Evolutionary conservation across 2,329 filamentous ascomycete genomes (phyloP).

Genomic region (Xylaria arbuscula): DNA sequence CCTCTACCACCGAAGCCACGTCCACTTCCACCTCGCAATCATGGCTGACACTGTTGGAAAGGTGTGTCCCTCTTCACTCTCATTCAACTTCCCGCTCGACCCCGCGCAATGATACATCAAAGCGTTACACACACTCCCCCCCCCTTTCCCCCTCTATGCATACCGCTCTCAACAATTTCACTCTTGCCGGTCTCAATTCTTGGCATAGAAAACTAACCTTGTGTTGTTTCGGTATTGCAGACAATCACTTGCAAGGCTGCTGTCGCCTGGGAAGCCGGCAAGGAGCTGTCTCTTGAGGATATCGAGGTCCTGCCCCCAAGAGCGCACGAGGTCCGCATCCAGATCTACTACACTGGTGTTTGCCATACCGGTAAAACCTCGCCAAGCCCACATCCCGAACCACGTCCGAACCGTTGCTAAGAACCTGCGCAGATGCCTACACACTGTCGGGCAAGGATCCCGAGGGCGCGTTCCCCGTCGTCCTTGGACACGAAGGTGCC

Average conservation of each 20-base stretch:
- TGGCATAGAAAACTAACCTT: conserved; percentile 22
- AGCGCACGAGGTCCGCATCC: conserved; percentile 94
- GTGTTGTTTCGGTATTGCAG: conserved; percentile 57
- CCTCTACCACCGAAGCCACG: conserved; percentile 6
- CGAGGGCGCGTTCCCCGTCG: conserved; percentile 90
- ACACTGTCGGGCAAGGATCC: conserved; percentile 96
- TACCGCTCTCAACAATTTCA: background rate
- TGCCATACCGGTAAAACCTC: conserved; percentile 86
- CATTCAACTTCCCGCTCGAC: conserved; percentile 9
- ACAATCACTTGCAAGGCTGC: conserved; percentile 97
- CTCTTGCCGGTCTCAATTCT: background rate
- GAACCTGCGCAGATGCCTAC: conserved; percentile 77
- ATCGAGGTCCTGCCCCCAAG: conserved; percentile 89
- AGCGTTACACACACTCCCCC: background rate
- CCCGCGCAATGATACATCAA: conserved; percentile 22
- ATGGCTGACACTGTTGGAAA: conserved; percentile 66
- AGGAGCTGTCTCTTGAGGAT: conserved; percentile 89
- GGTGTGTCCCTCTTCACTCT: conserved; percentile 52
- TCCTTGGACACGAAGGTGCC: conserved; percentile 90
- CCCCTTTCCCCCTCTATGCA: background rate
- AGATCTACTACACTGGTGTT: conserved; percentile 98
- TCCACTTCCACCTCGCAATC: conserved; percentile 36
- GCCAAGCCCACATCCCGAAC: conserved; percentile 41
- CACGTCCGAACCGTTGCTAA: conserved; percentile 47
- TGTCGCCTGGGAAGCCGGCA: conserved; percentile 95